Evolutionary conservation across 1,284 basidiomycete genomes (phyloP).

Genomic region (Boletus hoseneyae): DNA sequence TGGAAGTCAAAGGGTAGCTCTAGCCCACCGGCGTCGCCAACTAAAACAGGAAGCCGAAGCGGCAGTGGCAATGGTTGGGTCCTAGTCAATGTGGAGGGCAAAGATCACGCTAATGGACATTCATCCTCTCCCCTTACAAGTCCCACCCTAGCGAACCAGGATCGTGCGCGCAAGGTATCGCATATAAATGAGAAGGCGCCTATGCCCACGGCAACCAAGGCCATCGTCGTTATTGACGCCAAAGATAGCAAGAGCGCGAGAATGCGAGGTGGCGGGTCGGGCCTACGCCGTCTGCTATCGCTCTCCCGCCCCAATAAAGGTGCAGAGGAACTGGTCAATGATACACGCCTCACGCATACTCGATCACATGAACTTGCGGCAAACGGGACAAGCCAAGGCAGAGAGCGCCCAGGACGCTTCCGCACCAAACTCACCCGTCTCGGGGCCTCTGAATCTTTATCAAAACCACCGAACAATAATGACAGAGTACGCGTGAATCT

Average conservation of each 20-base stretch:
- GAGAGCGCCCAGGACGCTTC: constrained; percentile 30
- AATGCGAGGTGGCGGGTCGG: constrained; percentile 34
- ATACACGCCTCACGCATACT: constrained; percentile 25
- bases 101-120: constrained; percentile 32
- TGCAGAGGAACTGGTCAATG: constrained; percentile 27
- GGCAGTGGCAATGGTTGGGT: constrained; percentile 55
- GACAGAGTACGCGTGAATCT: constrained; percentile 37
- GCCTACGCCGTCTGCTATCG: constrained; percentile 32
- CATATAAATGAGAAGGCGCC: constrained; percentile 27
- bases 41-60: constrained; percentile 35
- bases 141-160: constrained; percentile 30
- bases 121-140: constrained; percentile 28
- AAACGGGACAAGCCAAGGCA: constrained; percentile 23
- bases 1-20: constrained; percentile 25
- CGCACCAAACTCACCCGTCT: constrained; percentile 29
- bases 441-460: constrained; percentile 28
- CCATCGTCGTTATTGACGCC: constrained; percentile 57
- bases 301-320: constrained; percentile 32
- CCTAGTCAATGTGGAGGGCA: constrained; percentile 57
- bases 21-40: constrained; percentile 31
- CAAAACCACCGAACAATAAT: constrained; percentile 33
- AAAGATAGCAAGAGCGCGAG: constrained; percentile 43
- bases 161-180: constrained; percentile 26
- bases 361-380: constrained; percentile 28
- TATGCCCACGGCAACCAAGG: constrained; percentile 51